These are phyloP conservation scores for Microsporum audouinii DNA, from an alignment of 2,329 filamentous ascomycete species.

Conservation along the genomic window DNA sequence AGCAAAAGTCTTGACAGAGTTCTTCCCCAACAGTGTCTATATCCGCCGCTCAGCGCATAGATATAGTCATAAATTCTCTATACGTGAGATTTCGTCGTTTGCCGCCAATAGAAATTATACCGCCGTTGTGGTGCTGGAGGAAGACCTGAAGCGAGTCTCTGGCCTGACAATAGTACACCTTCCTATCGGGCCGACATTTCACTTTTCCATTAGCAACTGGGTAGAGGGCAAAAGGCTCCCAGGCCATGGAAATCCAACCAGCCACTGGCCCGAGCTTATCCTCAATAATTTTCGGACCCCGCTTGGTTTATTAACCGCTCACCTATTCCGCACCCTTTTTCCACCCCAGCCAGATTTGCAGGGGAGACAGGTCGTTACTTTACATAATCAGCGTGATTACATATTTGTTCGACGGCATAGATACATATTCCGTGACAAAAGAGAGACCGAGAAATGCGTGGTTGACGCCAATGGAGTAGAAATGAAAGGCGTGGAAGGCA, in stretches of 20 bases:
- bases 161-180: slow-evolving; percentile 77
- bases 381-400: slow-evolving; percentile 93
- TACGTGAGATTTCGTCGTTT: slow-evolving; percentile 81
- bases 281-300: slow-evolving; percentile 94
- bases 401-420: slow-evolving; percentile 85
- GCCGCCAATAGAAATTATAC: slow-evolving; percentile 74
- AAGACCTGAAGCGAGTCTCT: slow-evolving; percentile 75
- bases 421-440: slow-evolving; percentile 86
- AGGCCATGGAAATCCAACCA: slow-evolving; percentile 80
- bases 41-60: slow-evolving; percentile 74
- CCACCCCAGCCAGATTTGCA: slow-evolving; percentile 71
- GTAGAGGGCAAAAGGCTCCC: slow-evolving; percentile 76
- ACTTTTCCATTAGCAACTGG: slow-evolving; percentile 86
- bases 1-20: slow-evolving; percentile 61
- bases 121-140: slow-evolving; percentile 70
- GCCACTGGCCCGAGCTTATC: slow-evolving; percentile 79
- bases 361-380: slow-evolving; percentile 78
- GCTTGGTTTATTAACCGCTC: slow-evolving; percentile 74
- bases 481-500: slow-evolving; percentile 71
- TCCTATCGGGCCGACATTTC: slow-evolving; percentile 77
- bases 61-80: slow-evolving; percentile 79
- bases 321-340: slow-evolving; percentile 69
- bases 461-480: slow-evolving; percentile 69
- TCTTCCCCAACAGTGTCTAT: slow-evolving; percentile 74
- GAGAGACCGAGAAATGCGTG: slow-evolving; percentile 74